These are phyloP conservation scores for Microstegium vimineum DNA, from an alignment of 176 grass and related monocot species.

Conservation along the genomic window DNA sequence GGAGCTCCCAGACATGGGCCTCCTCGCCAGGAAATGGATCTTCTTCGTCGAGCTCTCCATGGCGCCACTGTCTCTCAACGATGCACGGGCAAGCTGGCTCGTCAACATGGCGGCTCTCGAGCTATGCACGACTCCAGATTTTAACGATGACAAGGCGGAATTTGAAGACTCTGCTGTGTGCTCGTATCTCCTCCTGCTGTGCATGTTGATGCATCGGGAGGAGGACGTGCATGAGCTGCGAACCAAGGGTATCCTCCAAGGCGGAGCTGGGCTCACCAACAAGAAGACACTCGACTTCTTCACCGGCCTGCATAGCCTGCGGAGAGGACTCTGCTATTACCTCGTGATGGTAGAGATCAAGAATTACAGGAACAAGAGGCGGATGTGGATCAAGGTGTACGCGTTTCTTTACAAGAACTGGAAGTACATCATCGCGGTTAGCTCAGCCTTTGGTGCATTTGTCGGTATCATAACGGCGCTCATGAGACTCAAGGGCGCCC, in stretches of 20 bases:
- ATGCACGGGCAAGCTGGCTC: no score
- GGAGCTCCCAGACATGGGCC: no score
- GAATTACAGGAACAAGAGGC: background rate
- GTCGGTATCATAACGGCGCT: no score
- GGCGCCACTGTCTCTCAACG: no score
- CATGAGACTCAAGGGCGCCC: no score
- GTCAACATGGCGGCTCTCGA: no score
- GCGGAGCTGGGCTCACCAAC: background rate
- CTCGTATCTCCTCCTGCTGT: background rate
- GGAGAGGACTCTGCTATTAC: background rate
- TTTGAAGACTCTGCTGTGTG: background rate
- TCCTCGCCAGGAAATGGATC: no score
- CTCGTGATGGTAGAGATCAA: background rate
- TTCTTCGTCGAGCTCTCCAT: no score
- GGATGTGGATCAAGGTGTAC: background rate
- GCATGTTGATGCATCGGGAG: no score
- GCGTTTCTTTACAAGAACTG: fast-evolving
- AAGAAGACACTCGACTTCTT: background rate
- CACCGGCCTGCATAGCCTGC: background rate
- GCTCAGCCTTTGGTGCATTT: background rate
- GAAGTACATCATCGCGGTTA: background rate
- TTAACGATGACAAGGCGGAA: no score
- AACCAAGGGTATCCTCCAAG: background rate
- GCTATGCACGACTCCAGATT: no score
- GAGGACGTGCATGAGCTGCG: background rate